Evolutionary conservation across 352 stramenopile genomes (phyloP).

Genomic region (Pythium diclinum): DNA sequence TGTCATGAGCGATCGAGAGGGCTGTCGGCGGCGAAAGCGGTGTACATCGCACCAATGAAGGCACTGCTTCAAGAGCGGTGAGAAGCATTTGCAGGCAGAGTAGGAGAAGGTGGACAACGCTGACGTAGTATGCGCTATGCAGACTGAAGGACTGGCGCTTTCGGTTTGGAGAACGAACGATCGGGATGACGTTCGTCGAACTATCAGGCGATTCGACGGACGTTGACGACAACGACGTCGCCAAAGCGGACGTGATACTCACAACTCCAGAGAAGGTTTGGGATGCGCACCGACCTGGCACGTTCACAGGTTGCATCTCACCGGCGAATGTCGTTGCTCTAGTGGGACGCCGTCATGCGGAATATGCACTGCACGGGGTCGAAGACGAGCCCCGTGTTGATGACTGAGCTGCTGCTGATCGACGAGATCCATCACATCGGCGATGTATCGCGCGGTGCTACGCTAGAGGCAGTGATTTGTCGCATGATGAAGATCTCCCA

Average conservation of each 20-base stretch:
- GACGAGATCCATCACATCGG: conserved; percentile 52
- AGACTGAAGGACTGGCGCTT: conserved; percentile 37
- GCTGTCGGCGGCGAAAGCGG: conserved; percentile 22
- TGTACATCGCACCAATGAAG: conserved; percentile 51
- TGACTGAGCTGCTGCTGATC: conserved; percentile 28
- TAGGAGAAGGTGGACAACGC: background rate
- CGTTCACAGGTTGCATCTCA: background rate
- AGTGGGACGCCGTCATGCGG: conserved; percentile 45
- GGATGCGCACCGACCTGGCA: background rate
- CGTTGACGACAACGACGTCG: conserved; percentile 19
- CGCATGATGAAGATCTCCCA: conserved; percentile 38
- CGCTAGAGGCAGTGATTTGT: conserved; percentile 35
- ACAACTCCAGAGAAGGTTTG: conserved; percentile 48
- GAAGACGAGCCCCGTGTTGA: background rate
- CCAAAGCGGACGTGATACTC: conserved; percentile 32
- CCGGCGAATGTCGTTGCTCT: background rate
- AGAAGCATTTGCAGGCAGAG: background rate
- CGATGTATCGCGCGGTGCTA: conserved; percentile 26
- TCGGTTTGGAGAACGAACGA: conserved; percentile 32
- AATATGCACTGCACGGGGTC: conserved; percentile 6
- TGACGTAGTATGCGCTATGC: background rate
- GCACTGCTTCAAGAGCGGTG: conserved; percentile 48
- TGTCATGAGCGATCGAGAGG: conserved; percentile 19
- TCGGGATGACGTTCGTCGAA: conserved; percentile 40
- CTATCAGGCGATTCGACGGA: conserved; percentile 25